A percentile compares a stretch with the other conserved stretches of the same genome.
Evolutionary conservation across 306 rosid species (phyloP).

Genomic region (Sindora glabra): DNA sequence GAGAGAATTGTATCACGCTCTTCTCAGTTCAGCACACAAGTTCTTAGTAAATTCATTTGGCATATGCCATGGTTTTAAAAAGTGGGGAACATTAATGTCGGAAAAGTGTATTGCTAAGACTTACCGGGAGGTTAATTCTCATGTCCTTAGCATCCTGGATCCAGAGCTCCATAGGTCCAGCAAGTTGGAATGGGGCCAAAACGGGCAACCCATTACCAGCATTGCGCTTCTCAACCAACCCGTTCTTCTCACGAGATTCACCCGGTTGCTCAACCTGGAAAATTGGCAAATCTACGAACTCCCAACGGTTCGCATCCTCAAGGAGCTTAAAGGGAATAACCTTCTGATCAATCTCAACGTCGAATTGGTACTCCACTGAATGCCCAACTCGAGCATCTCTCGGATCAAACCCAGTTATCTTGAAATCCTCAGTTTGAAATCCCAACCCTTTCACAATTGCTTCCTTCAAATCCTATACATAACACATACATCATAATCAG

Average conservation of each 20-base stretch:
- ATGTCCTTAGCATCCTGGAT: slow-evolving; percentile 80
- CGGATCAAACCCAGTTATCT: slow-evolving; percentile 67
- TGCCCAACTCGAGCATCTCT: slow-evolving; percentile 75
- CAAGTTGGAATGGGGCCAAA: slow-evolving; percentile 85
- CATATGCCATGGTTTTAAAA: no score
- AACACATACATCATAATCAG: neutral
- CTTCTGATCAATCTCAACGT: slow-evolving; percentile 63
- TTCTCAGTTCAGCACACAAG: no score
- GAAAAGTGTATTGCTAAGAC: no score
- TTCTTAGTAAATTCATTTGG: no score
- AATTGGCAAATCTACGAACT: slow-evolving; percentile 31
- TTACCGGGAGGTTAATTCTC: slow-evolving; percentile 81
- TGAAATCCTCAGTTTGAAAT: slow-evolving; percentile 50
- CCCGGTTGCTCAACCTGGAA: slow-evolving; percentile 37
- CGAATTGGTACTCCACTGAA: slow-evolving; percentile 80
- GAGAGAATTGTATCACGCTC: no score
- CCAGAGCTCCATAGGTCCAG: slow-evolving; percentile 98
- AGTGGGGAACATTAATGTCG: no score
- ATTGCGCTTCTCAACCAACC: slow-evolving; percentile 35
- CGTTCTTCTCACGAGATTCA: slow-evolving; percentile 21
- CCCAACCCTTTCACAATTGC: slow-evolving; percentile 72
- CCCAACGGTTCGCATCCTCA: slow-evolving; percentile 78
- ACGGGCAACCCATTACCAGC: slow-evolving; percentile 38
- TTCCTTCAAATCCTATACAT: slow-evolving; percentile 76
- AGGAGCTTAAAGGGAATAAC: slow-evolving; percentile 76